Base-by-base conservation (phyloP, 345 rosid species). In the Citrus medica region DNA sequence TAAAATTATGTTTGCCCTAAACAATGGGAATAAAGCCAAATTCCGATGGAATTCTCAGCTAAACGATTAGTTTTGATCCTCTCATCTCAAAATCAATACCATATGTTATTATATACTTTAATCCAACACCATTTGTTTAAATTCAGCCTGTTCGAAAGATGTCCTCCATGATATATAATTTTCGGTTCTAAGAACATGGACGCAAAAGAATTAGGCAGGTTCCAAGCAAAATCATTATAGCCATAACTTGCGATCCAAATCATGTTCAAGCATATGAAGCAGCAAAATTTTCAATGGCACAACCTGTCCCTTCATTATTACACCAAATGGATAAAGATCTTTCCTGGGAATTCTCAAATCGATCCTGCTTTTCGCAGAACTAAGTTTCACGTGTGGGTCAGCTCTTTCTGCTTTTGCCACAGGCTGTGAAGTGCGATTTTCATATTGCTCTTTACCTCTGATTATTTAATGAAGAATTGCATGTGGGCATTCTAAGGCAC, bases 221-320 rank as follows among this genome's bases (percentile, higher is more conserved):
- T 64, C 78, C 82, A 61, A 73, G 46, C 67, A 75, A 56, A 83
- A 69, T 78, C 46, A 84, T 81, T 30, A 66, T 25, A 63, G 53
- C 33, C 28, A 27, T 2, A 12, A 5, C 10, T 73, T 68, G 78
- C 58, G 76, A 72, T 76, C 82, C 73, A 37, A 65, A 74, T 69
- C 79, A 75, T 64, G 27, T 55, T 38, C 60, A n/a, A 5, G 70
- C 38, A 71, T 21, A 19, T 65, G 17, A 35, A 67, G 30, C 17
- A 37, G 53, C 28, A 55, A 56, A 37, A 40, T 58, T 56, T 46
- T 73, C n/a, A 74, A 32, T 48, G 35, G 40, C 32, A 62, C 63
- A 62, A 38, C 35, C 55, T 62, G 76, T 51, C 25, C 33, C 42
- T 53, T 7, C 40, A 67, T 71, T 42, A 58, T 60, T 67, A 66